Evolutionary conservation across 192 early-diverging fungal species (phyloP), one percentile per base, ranked within the genome.

Genomic region (Glomus cerebriforme): DNA sequence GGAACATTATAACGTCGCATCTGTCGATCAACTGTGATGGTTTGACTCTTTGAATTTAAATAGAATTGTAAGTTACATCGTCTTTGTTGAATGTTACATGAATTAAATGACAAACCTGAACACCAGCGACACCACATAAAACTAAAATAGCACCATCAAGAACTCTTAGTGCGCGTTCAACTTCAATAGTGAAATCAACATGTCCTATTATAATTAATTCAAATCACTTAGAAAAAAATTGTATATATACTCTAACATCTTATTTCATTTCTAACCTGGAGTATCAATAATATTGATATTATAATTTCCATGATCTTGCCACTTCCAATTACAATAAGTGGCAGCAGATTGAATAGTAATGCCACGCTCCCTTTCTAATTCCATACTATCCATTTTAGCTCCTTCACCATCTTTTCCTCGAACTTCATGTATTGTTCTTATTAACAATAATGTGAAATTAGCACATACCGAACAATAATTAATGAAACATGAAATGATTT

Each of bases 311-410:
- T 66, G 34, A 59, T 37, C 26, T 58, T 59, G 26, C 64, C 77
- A 67, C 73, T 83, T 82, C 94, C 94, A 95, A 62, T 86, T 83
- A n/a, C 91, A 90, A 83, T 92, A 94, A 19, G 94, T 95, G 29
- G 94, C 93, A n/a, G 94, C 94, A 43, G 91, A 92, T 85, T 94
- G 92, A 79, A 95, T 95, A 34, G 94, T 95, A 79, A 95, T 95
- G 39, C 94, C 94, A 85, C 93, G 92, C 84, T 99, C 98, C 77
- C 96, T 89, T 88, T 98, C 98, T 27, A 98, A 88, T 32, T 98
- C 96, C 98, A 99, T 99, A 47, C 95, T 97, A 86, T 99, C 98
- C 98, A 99, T 99, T 81, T 96, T 98, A 15, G 98, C 98, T 70
- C 96, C 98, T 49, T 97, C 95, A 82, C 91, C 92, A 82, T 95